Evolutionary conservation across 345 rosid species (phyloP), one percentile per base, ranked within the genome.

Genomic region (Arabis alpina): DNA sequence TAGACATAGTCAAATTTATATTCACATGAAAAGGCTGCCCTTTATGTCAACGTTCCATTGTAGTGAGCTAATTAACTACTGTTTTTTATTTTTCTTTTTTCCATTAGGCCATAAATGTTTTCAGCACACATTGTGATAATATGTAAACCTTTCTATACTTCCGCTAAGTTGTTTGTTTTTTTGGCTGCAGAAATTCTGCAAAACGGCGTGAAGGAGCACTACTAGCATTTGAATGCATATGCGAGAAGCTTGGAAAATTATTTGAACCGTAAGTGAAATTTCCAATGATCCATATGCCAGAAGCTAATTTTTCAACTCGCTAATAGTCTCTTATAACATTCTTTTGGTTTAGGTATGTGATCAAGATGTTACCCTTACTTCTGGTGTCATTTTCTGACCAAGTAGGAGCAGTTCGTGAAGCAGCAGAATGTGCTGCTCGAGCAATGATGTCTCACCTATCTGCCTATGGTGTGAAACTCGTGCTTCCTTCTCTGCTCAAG

Each of bases 371-470:
- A 68, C 99, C 97, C 7, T 73, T 91, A 37, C 96, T 91, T 41
- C 74, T 94, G 85, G 95, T 88, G 68, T 89, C 93, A 61, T 94
- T 94, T 83, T 94, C 99, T 73, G 99, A 94, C 81, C 99, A 85
- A 91, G 96, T 91, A 51, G 84, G 88, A 49, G 99, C 99, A 6
- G 95, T 94, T 77, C 99, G 99, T 57, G 99, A 91, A 77, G 97
- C 96, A 80, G 96, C 97, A 65, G 97, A 94, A 72, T 89, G 96
- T 76, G 95, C 97, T 74, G 93, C 99, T 73, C 99, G 97, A 30
- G 96, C 99, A 50, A 91, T 94, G 96, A 94, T 91, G 99, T 85
- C 99, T 84, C 95, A 91, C 54, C 90, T 94, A 42, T 89, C 83
- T 23, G 97, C 82, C 24, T 91, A 83, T 68, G 97, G 99, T 48